phyloP scores from a whole-genome alignment of 225 moss, liverwort and hornwort species.

The Climacium dendroides region DNA sequence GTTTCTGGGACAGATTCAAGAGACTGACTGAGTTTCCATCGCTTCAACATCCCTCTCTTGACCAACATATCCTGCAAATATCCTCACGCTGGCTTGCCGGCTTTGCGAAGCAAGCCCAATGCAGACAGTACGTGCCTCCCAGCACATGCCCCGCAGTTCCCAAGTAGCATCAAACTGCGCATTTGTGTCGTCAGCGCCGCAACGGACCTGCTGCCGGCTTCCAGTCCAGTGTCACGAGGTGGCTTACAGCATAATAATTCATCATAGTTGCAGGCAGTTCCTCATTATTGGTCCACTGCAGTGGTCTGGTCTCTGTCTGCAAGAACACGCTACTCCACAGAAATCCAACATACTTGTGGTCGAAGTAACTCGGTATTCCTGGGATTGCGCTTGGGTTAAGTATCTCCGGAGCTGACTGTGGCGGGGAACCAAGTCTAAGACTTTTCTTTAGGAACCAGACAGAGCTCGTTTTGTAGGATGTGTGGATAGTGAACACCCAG shows the following conservation, averaged over 20 bases:
- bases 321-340: neutral
- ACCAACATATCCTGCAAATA: neutral
- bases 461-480: neutral
- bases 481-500: neutral
- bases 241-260: no score
- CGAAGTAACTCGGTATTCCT: neutral
- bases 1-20: neutral
- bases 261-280: neutral
- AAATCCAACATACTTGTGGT: neutral
- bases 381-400: neutral
- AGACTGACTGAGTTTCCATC: neutral
- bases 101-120: neutral
- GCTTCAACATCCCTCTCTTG: neutral
- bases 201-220: neutral
- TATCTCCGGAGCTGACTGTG: neutral
- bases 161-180: neutral
- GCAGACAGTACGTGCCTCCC: neutral
- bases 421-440: neutral
- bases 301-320: neutral
- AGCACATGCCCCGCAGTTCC: neutral
- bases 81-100: neutral
- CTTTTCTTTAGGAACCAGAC: neutral
- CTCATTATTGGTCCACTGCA: neutral
- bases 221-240: neutral
- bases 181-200: neutral